Evolutionary conservation across 345 rosid species (phyloP).

Genomic region (Eucalyptus urophylla): DNA sequence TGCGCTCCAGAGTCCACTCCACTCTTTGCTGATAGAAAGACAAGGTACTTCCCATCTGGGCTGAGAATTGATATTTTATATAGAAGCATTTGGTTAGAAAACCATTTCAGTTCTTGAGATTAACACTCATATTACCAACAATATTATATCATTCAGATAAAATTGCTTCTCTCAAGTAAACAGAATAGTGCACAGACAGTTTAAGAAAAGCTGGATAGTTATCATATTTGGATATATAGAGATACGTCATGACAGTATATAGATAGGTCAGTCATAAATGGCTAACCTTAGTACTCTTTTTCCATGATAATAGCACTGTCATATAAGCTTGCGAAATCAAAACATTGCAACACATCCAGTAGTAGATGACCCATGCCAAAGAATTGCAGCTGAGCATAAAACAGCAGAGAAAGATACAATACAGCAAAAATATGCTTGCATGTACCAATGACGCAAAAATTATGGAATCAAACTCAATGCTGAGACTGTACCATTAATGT

Average conservation of each 20-base stretch:
- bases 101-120: background rate
- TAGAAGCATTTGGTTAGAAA: background rate
- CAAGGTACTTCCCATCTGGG: conserved; percentile 73
- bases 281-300: background rate
- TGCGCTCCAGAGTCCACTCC: conserved; percentile 79
- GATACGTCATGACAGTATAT: background rate
- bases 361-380: background rate
- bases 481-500: background rate
- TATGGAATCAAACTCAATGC: background rate
- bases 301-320: background rate
- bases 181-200: background rate
- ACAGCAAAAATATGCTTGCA: background rate
- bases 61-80: conserved; percentile 24
- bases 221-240: background rate
- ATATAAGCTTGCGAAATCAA: background rate
- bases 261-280: background rate
- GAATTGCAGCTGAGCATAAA: background rate
- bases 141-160: background rate
- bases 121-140: background rate
- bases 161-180: background rate
- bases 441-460: background rate
- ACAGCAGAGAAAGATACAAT: background rate
- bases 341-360: background rate
- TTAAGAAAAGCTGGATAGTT: background rate
- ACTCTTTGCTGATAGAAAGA: conserved; percentile 59